phyloP scores from a whole-genome alignment of 73 alveolate species.

The Tetrahymena borealis region DNA sequence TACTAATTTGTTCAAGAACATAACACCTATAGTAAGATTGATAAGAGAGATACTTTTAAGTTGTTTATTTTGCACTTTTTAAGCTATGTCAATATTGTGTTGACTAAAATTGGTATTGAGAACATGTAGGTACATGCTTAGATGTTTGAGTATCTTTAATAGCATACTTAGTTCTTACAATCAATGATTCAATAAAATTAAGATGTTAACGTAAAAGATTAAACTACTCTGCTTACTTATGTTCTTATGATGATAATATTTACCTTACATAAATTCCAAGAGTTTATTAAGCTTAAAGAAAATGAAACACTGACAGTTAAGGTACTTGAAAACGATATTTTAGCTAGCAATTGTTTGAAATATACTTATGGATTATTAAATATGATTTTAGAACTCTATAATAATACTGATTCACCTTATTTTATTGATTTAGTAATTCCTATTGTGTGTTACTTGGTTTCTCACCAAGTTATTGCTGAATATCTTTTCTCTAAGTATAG shows the following conservation, averaged over 20 bases:
- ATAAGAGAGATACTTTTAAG: background rate
- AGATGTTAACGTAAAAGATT: background rate
- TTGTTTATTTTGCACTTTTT: conserved; percentile 23
- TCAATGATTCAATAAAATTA: conserved; percentile 14
- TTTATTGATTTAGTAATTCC: conserved; percentile 22
- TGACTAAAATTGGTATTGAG: conserved; percentile 36
- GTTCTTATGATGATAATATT: conserved; percentile 21
- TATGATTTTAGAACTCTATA: conserved; percentile 7
- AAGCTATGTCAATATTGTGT: background rate
- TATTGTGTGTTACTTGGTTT: conserved; percentile 14
- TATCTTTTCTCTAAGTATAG: conserved; percentile 5
- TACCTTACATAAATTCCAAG: background rate
- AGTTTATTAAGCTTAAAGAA: background rate
- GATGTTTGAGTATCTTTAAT: conserved; percentile 19
- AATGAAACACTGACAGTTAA: background rate
- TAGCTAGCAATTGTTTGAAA: conserved; percentile 32
- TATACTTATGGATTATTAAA: conserved; percentile 26
- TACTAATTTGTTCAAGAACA: conserved; percentile 9
- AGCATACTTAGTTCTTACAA: conserved; percentile 4
- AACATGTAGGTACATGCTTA: background rate
- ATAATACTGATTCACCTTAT: background rate
- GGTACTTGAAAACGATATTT: conserved; percentile 20
- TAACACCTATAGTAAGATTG: conserved; percentile 8
- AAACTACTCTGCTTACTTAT: background rate
- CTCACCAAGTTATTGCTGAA: conserved; percentile 14